Percentiles rank a stretch among this genome's conserved stretches.
phyloP scores from a whole-genome alignment of 2,329 filamentous ascomycete species.

The Fusarium dimerum region DNA sequence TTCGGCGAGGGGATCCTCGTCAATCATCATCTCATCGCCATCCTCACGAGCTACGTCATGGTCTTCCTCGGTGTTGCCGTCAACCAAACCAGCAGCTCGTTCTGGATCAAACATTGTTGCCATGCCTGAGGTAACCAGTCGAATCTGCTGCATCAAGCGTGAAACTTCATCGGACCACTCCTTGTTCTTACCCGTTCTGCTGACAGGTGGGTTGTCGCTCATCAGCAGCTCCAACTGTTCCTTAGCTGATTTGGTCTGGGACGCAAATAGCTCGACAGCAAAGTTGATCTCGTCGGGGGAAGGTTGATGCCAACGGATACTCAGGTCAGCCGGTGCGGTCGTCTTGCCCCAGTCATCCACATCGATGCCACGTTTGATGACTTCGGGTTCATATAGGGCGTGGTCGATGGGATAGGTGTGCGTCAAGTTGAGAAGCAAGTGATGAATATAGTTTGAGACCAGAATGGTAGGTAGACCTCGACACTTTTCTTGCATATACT shows the following conservation, averaged over 20 bases:
- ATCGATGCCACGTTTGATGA: slow-evolving; percentile 70
- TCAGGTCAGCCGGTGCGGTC: slow-evolving; percentile 73
- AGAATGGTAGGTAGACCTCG: slow-evolving; percentile 92
- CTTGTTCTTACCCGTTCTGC: slow-evolving; percentile 92
- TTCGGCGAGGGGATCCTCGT: slow-evolving; percentile 59
- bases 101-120: slow-evolving; percentile 86
- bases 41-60: slow-evolving; percentile 52
- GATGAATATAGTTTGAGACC: slow-evolving; percentile 96
- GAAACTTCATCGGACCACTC: slow-evolving; percentile 98
- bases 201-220: slow-evolving; percentile 77
- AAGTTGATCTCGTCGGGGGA: slow-evolving; percentile 80
- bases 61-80: slow-evolving; percentile 46
- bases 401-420: slow-evolving; percentile 93
- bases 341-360: slow-evolving; percentile 82
- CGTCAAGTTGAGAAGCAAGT: slow-evolving; percentile 90
- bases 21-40: slow-evolving; percentile 47
- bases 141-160: slow-evolving; percentile 81
- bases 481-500: slow-evolving; percentile 96
- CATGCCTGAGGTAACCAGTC: slow-evolving; percentile 87
- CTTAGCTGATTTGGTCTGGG: slow-evolving; percentile 76
- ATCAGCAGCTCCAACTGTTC: slow-evolving; percentile 77
- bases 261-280: slow-evolving; percentile 84
- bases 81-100: slow-evolving; percentile 59
- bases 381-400: slow-evolving; percentile 79
- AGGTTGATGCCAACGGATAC: slow-evolving; percentile 89